phyloP scores from a whole-genome alignment of 2,329 filamentous ascomycete species.

The Knoxdaviesia proteae region DNA sequence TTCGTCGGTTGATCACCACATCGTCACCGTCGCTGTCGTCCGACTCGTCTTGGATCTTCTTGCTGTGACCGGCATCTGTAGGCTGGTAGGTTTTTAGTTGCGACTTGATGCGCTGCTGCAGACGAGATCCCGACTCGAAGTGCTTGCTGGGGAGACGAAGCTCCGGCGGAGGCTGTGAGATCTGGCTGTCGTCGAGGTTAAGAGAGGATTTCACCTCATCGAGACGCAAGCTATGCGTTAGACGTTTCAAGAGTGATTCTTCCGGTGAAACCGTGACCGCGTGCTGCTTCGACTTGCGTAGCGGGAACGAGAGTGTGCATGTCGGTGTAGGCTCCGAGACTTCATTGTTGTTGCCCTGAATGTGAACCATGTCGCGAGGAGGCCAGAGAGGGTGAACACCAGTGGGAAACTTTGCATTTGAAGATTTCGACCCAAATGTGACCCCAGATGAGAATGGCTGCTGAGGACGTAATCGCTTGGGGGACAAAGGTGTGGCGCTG shows the following conservation, averaged over 20 bases:
- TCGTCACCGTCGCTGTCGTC: too few relatives aligned
- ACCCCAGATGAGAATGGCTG: constrained; percentile 10
- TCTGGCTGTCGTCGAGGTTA: constrained; percentile 15
- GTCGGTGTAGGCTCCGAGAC: neutral
- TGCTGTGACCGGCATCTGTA: too few relatives aligned
- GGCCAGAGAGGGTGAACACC: constrained; percentile 53
- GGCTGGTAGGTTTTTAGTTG: constrained; percentile 19
- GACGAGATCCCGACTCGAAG: constrained; percentile 34
- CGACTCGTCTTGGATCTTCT: too few relatives aligned
- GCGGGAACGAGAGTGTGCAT: neutral
- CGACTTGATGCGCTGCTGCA: constrained; percentile 25
- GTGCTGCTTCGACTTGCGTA: constrained; percentile 27
- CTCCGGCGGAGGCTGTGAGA: constrained; percentile 22
- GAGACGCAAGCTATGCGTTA: constrained; percentile 11
- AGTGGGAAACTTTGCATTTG: constrained; percentile 40
- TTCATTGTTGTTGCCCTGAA: constrained; percentile 11
- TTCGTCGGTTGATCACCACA: too few relatives aligned
- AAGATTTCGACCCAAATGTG: constrained; percentile 22
- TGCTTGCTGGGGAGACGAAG: constrained; percentile 33
- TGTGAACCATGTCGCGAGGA: constrained; percentile 38
- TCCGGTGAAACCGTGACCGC: constrained; percentile 16
- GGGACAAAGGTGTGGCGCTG: constrained; percentile 32
- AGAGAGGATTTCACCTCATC: constrained; percentile 10
- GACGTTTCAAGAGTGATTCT: constrained; percentile 21
- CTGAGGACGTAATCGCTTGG: constrained; percentile 17